Conservation (phyloP, 257 asterid species). For the Ophiorrhiza pumila region DNA sequence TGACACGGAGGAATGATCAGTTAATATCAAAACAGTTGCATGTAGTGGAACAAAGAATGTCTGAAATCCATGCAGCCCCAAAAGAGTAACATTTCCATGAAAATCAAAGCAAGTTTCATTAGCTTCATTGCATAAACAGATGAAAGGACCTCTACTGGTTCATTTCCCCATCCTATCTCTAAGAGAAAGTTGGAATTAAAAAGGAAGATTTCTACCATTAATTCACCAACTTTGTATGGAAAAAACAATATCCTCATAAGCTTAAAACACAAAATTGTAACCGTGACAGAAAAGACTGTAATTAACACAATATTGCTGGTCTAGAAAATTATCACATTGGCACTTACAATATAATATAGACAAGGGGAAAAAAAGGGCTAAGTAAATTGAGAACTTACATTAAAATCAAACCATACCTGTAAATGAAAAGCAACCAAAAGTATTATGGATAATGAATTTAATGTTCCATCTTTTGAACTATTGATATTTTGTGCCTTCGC, state of each 20-base stretch:
- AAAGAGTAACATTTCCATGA: background rate
- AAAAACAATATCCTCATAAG: background rate
- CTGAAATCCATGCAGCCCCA: background rate
- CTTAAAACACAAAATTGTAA: background rate
- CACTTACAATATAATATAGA: background rate
- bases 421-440: conserved; percentile 85
- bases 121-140: background rate
- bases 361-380: background rate
- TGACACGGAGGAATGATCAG: background rate
- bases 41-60: background rate
- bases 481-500: conserved; percentile 79
- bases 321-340: background rate
- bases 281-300: background rate
- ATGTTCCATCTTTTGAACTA: conserved; percentile 77
- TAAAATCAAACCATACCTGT: conserved; percentile 51
- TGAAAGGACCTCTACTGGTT: background rate
- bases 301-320: background rate
- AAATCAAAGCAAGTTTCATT: background rate
- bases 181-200: background rate
- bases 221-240: background rate
- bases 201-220: background rate
- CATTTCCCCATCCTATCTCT: background rate
- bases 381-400: background rate
- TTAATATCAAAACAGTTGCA: background rate
- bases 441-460: conserved; percentile 81